These are phyloP conservation scores for Mycena latifolia DNA, from an alignment of 768 basidiomycete species.

Conservation along the genomic window DNA sequence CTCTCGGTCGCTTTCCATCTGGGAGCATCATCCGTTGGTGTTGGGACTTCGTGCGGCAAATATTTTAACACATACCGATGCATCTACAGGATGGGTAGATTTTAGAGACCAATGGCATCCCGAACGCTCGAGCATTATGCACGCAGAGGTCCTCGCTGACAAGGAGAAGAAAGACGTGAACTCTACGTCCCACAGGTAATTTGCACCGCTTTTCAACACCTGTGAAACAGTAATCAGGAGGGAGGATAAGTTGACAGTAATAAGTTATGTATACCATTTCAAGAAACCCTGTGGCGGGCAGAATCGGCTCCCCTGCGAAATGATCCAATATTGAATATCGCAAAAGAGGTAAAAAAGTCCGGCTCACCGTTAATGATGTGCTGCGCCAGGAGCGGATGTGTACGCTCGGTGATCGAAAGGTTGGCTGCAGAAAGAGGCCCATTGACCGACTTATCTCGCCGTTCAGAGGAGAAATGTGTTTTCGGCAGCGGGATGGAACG, in stretches of 20 bases:
- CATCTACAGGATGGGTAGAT: too few relatives aligned
- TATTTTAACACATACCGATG: too few relatives aligned
- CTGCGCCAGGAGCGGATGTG: conserved; percentile 16
- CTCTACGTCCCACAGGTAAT: conserved; percentile 19
- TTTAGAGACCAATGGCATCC: conserved; percentile 1
- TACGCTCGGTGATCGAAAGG: conserved; percentile 2
- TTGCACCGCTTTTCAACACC: conserved; percentile 24
- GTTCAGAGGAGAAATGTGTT: conserved; percentile 1
- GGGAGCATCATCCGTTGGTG: too few relatives aligned
- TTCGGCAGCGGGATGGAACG: conserved; percentile 20
- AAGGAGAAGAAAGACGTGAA: conserved; percentile 20
- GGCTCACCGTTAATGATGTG: conserved; percentile 24
- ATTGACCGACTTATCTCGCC: not conserved
- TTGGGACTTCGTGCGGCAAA: too few relatives aligned
- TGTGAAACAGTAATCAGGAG: conserved; percentile 2
- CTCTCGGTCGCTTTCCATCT: not conserved
- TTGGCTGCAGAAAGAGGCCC: conserved; percentile 15
- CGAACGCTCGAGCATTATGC: conserved; percentile 9
- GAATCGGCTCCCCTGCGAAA: conserved; percentile 19
- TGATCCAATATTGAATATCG: not conserved
- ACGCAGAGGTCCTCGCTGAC: not conserved
- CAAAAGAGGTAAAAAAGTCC: not conserved
- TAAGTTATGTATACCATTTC: conserved; percentile 19
- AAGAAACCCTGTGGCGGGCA: conserved; percentile 23
- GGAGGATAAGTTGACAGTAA: not conserved